phyloP scores from a whole-genome alignment of 108 stramenopile species.

The Phaeodactylum tricornutum region DNA sequence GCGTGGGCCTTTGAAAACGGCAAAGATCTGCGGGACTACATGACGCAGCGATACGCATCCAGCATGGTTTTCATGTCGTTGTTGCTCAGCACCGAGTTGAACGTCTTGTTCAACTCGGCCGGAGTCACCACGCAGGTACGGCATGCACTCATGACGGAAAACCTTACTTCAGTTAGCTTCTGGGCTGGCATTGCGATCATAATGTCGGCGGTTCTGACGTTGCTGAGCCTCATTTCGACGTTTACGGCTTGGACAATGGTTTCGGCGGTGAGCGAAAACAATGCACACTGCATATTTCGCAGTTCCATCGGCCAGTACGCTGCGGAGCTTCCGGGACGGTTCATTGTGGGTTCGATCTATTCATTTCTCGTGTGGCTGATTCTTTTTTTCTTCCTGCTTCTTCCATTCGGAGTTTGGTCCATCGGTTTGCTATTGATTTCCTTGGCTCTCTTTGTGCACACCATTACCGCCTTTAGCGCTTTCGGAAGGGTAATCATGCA shows the following conservation, averaged over 20 bases:
- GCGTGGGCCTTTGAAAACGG: constrained; percentile 51
- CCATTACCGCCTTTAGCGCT: constrained; percentile 32
- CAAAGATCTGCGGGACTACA: constrained; percentile 35
- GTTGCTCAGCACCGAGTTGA: constrained; percentile 37
- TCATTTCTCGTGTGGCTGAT: constrained; percentile 43
- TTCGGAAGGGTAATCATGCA: constrained; percentile 66
- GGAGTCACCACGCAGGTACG: constrained; percentile 27
- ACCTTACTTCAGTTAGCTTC: constrained; percentile 21
- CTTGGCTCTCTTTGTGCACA: constrained; percentile 27
- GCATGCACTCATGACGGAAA: constrained; percentile 21
- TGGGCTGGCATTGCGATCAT: constrained; percentile 49
- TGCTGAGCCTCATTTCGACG: constrained; percentile 39
- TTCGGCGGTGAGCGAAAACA: constrained; percentile 26
- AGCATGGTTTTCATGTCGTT: constrained; percentile 71
- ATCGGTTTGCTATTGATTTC: constrained; percentile 10
- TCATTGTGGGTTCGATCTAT: constrained; percentile 48
- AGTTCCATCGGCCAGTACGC: constrained; percentile 46
- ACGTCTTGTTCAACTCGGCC: constrained; percentile 41
- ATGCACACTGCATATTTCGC: constrained; percentile 51
- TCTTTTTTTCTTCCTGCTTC: constrained; percentile 35
- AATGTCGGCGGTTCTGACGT: constrained; percentile 33
- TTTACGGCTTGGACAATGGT: constrained; percentile 28
- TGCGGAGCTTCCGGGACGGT: constrained; percentile 44
- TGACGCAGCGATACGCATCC: constrained; percentile 41
- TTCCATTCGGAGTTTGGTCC: constrained; percentile 23